Evolutionary conservation across 1,284 basidiomycete genomes (phyloP), one percentile per base, ranked within the genome.

Genomic region (Apiotrichum mycotoxinovorans): DNA sequence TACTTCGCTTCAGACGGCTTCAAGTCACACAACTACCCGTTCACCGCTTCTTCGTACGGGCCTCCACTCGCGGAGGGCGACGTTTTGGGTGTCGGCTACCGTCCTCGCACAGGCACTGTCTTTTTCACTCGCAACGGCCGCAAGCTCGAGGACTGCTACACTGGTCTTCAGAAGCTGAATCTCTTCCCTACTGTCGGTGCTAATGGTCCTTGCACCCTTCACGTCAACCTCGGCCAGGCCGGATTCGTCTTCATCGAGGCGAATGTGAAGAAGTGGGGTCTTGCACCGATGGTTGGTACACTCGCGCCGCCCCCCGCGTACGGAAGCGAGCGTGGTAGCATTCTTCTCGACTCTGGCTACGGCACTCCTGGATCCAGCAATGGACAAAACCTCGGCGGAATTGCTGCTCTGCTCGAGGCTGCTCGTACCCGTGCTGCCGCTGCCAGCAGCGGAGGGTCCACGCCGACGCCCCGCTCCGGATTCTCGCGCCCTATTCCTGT

Each of bases 201-300:
- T 17, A 90, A 94, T 72, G 92, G 93, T 0, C 89, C 93, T 7
- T 94, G 91, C 72, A 93, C 88, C 57, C 85, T 97, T 3, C 94
- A 97, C 69, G 88, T 96, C 70, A 97, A 97, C 74, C 83, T 97
- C 18, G 94, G 93, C 15, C 93, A 97, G 75, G 87, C 90, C 17
- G 93, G 93, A 2, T 97, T 97, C 70, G 93, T 97, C 38, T 97
- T 95, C 69, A 96, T 97, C 68, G 93, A 97, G 78, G 93, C 93
- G 34, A 96, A 97, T 72, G 94, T 97, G 59, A 97, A 97, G 83
- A 96, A 96, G 75, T 97, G 93, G 94, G 93, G 93, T 23, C 79
- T 97, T 37, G 93, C 94, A 25, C 93, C 93, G 8, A 95, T 91
- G 76, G 87, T 91, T 18, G 93, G 93, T 41, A 97, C 94, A 1